phyloP scores from a whole-genome alignment of 2,329 filamentous ascomycete genomes.

The Monilinia polystroma region DNA sequence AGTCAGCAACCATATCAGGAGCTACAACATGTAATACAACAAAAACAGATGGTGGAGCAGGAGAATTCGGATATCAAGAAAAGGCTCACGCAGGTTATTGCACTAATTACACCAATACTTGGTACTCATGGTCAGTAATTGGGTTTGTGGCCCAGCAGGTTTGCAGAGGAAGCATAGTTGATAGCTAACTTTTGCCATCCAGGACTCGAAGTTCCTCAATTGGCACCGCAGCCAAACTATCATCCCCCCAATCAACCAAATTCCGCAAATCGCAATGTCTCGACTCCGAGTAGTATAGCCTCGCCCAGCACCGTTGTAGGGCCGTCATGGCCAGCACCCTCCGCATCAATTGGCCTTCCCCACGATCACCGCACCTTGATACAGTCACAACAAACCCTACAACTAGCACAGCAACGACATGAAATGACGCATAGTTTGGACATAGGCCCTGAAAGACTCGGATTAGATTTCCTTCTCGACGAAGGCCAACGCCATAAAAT shows the following conservation, averaged over 20 bases:
- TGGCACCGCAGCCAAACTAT: conserved; percentile 29
- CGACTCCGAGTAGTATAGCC: conserved; percentile 44
- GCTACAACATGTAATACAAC: conserved; percentile 69
- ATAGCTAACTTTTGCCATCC: conserved; percentile 16
- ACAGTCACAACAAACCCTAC: conserved; percentile 39
- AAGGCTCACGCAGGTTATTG: conserved; percentile 63
- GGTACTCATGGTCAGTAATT: conserved; percentile 37
- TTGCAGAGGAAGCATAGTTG: neutral
- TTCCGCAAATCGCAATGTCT: conserved; percentile 40
- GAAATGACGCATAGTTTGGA: conserved; percentile 57
- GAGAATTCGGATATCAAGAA: conserved; percentile 78
- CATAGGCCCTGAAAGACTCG: conserved; percentile 64
- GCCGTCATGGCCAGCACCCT: conserved; percentile 38
- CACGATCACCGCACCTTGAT: conserved; percentile 32
- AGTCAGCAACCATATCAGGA: conserved; percentile 81
- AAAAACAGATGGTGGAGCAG: conserved; percentile 73
- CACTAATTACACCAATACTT: conserved; percentile 61
- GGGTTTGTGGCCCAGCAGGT: conserved; percentile 9
- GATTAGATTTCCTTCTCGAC: conserved; percentile 71
- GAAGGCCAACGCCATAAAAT: conserved; percentile 55
- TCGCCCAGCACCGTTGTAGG: conserved; percentile 42
- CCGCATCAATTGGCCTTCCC: conserved; percentile 36
- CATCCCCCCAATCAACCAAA: conserved; percentile 36
- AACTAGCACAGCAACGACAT: conserved; percentile 47
- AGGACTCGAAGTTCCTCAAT: conserved; percentile 31